These are phyloP conservation scores for Hydnum rufescens DNA, from an alignment of 768 basidiomycete species.

Conservation along the genomic window DNA sequence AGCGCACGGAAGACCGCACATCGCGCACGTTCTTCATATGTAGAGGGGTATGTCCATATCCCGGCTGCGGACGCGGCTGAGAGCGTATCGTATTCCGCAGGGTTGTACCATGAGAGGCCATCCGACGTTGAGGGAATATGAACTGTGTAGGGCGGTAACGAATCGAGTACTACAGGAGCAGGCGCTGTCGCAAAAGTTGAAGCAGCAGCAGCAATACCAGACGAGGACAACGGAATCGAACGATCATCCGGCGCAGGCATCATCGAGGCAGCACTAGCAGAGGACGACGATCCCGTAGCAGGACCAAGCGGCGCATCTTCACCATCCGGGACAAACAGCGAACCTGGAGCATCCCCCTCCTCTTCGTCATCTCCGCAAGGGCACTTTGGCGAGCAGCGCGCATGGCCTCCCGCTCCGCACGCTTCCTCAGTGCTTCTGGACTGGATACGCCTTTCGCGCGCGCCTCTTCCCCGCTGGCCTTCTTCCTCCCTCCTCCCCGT, in stretches of 20 bases:
- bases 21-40: conserved; percentile 43
- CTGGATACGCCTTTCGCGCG: no score
- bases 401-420: conserved; percentile 25
- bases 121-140: conserved; percentile 46
- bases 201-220: no score
- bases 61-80: conserved; percentile 41
- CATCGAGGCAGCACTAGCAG: no score
- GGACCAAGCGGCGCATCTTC: background rate
- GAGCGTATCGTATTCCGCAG: conserved; percentile 29
- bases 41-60: conserved; percentile 59
- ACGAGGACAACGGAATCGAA: no score
- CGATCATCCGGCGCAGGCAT: no score
- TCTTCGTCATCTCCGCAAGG: no score
- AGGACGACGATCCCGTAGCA: conserved; percentile 5
- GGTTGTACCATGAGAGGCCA: conserved; percentile 8
- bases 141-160: conserved; percentile 11
- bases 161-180: background rate
- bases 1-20: conserved; percentile 64
- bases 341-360: background rate
- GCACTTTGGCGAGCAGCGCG: background rate
- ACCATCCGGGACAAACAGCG: background rate
- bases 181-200: no score
- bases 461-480: no score
- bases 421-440: no score
- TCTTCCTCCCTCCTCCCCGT: no score